phyloP scores from a whole-genome alignment of 345 rosid genomes.

The Lagerstroemia speciosa region DNA sequence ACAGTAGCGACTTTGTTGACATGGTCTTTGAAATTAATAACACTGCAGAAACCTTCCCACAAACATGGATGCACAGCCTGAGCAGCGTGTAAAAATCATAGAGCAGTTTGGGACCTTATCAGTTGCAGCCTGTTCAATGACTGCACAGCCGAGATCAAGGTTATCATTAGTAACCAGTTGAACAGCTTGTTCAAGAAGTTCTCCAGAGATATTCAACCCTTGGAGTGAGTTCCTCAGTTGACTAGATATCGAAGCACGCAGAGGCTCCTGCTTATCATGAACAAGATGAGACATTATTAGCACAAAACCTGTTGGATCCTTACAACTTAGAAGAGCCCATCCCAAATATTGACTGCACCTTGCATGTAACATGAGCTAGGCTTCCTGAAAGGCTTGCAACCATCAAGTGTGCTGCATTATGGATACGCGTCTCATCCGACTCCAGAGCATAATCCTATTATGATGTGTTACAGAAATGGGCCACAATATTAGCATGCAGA shows the following conservation, averaged over 20 bases:
- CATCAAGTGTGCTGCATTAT: constrained; percentile 94
- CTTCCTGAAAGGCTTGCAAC: constrained; percentile 99
- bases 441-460: constrained; percentile 85
- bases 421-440: constrained; percentile 79
- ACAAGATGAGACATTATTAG: neutral
- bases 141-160: constrained; percentile 99
- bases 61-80: neutral
- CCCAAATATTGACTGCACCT: constrained; percentile 35
- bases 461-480: neutral
- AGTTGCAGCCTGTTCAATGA: constrained; percentile 93
- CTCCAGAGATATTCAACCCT: constrained; percentile 51
- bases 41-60: neutral
- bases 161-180: constrained; percentile 95
- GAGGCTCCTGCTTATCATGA: constrained; percentile 61
- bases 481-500: neutral
- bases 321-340: neutral
- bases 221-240: constrained; percentile 75
- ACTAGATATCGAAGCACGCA: constrained; percentile 79
- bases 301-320: neutral
- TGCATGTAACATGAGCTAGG: constrained; percentile 98
- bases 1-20: neutral
- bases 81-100: neutral
- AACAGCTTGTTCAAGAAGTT: constrained; percentile 81
- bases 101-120: constrained; percentile 51
- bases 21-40: neutral